Base-by-base conservation (phyloP, 2,329 filamentous ascomycete genomes). In the Neurospora sp. region DNA sequence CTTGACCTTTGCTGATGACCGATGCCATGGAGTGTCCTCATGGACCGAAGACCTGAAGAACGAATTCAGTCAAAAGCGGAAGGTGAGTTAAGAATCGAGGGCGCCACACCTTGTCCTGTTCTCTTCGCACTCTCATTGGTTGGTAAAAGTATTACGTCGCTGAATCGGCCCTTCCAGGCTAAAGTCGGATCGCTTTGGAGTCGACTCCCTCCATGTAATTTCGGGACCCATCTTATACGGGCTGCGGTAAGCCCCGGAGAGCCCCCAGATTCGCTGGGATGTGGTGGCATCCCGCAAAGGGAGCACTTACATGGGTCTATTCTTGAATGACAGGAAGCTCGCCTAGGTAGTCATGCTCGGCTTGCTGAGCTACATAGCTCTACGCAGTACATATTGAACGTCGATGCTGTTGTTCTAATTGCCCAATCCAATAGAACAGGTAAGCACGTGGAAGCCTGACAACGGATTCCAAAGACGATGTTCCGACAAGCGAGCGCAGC, bases 101-200 rank as follows among this genome's bases (percentile, higher is more conserved):
- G 28, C 78, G 75, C 77, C 76, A 76, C 76, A 76, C 77, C 75
- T 76, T 77, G 75, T 78, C 77, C 77, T 75, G 71, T 70, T 70
- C 72, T 71, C 70, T 67, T 70, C 66, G 68, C 74, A 75, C 77
- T 77, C 75, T 72, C 73, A 80, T 79, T 80, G 78, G 78, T 72
- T 76, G 77, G 79, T 75, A 79, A 78, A 81, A 79, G 78, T 73
- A 75, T 76, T 76, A 74, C 71, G 73, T 75, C 74, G 74, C 71
- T 72, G 73, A 79, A 76, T 79, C 79, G 78, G 79, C 78, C 79
- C 79, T 80, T 81, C 79, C 77, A 82, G 81, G 80, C 81, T 82
- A 82, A 82, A 81, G 74, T 77, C 76, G 73, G 42, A 40, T n/a
- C 33, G 17, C 39, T 36, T 36, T 52, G 67, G 38, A 52, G 67